These are phyloP conservation scores for Casuarina cunninghamiana DNA, from an alignment of 306 rosid species.

Conservation along the genomic window DNA sequence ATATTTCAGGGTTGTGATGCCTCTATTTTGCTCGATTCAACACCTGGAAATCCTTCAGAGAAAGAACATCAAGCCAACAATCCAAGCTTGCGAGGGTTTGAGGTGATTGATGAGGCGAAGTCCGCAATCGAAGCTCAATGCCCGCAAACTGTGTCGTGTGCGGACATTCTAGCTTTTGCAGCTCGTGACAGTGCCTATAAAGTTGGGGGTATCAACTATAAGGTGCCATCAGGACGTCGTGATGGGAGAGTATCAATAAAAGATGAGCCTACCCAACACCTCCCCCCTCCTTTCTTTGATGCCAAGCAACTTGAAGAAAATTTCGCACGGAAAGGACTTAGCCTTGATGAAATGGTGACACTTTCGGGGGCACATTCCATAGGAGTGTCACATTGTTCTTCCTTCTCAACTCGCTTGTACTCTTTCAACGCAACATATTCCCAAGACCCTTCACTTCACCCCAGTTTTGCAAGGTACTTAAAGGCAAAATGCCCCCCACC, in stretches of 20 bases:
- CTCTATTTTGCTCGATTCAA: constrained; percentile 35
- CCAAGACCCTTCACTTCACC: constrained; percentile 22
- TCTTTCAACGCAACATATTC: constrained; percentile 10
- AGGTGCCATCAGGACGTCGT: background rate
- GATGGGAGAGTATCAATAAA: constrained; percentile 5
- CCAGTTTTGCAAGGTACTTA: background rate
- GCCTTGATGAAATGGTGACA: constrained; percentile 40
- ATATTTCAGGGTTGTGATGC: constrained; percentile 43
- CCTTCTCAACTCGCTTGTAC: constrained; percentile 27
- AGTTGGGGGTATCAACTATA: background rate
- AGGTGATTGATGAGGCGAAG: constrained; percentile 42
- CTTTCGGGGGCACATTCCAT: constrained; percentile 41
- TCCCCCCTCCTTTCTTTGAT: constrained; percentile 7
- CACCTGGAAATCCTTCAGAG: constrained; percentile 30
- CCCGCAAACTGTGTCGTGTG: constrained; percentile 43
- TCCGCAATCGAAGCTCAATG: constrained; percentile 34
- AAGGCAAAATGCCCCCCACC: background rate
- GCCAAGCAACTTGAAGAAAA: constrained; percentile 11
- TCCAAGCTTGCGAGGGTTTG: constrained; percentile 41
- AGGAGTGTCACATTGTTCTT: constrained; percentile 35
- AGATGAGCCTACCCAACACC: background rate
- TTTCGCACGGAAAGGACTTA: constrained; percentile 21
- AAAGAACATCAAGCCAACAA: constrained; percentile 38
- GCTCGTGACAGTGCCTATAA: constrained; percentile 33
- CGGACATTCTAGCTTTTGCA: constrained; percentile 44